A percentile compares a stretch with the other conserved stretches of the same genome.
These are phyloP conservation scores for Helicostylum pulchrum DNA, from an alignment of 192 early-diverging fungal species.

Conservation along the genomic window DNA sequence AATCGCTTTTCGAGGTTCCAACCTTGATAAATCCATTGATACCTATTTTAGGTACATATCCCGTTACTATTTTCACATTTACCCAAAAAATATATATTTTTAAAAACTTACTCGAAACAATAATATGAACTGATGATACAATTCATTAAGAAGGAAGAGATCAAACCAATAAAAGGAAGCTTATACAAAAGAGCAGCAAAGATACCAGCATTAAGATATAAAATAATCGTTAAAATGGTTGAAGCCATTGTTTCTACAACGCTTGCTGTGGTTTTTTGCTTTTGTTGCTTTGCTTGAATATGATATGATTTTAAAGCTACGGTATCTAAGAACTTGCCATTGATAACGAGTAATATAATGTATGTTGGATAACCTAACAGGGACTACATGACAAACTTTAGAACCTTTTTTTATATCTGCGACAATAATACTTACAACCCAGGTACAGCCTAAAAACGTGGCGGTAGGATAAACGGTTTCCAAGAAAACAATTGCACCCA, in stretches of 20 bases:
- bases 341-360: constrained; percentile 21
- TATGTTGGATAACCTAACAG: constrained; percentile 30
- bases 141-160: constrained; percentile 24
- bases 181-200: constrained; percentile 25
- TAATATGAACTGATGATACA: constrained; percentile 35
- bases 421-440: constrained; percentile 19
- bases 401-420: neutral
- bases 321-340: constrained; percentile 23
- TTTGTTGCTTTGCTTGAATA: constrained; percentile 9
- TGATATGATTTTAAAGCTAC: constrained; percentile 24
- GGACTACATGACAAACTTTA: neutral
- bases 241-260: constrained; percentile 24
- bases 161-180: constrained; percentile 25
- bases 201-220: constrained; percentile 25
- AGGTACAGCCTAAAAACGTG: constrained; percentile 27
- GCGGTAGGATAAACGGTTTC: constrained; percentile 26
- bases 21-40: constrained; percentile 29
- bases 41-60: constrained; percentile 16
- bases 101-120: constrained; percentile 35
- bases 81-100: neutral
- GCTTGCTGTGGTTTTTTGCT: neutral
- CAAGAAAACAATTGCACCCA: constrained; percentile 24
- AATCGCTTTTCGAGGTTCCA: constrained; percentile 28
- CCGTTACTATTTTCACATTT: neutral
- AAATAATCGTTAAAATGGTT: constrained; percentile 28